Percentiles rank a stretch among this genome's conserved stretches.
These are phyloP conservation scores for Silene conica DNA, from an alignment of 148 eudicot genomes.

Conservation along the genomic window DNA sequence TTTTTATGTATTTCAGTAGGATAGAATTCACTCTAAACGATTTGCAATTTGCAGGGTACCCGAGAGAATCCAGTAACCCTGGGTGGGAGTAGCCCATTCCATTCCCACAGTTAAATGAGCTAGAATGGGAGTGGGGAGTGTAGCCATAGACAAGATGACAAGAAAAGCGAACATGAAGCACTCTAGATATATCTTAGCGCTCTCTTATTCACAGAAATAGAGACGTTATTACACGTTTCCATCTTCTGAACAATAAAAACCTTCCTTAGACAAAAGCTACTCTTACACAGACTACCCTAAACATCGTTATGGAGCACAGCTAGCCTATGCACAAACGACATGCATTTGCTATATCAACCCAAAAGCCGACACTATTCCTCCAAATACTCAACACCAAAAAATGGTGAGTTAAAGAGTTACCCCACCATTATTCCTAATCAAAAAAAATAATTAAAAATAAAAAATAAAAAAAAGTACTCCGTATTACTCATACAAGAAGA, in stretches of 20 bases:
- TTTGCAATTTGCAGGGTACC: too few species aligned
- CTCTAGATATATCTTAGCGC: background rate
- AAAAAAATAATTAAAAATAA: too few species aligned
- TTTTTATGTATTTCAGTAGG: too few species aligned
- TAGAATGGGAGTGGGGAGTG: too few species aligned
- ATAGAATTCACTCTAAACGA: too few species aligned
- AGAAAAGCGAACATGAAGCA: too few species aligned
- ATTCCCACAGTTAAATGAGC: too few species aligned
- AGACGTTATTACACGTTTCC: background rate
- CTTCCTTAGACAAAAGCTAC: background rate
- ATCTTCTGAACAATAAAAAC: background rate
- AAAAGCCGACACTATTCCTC: background rate
- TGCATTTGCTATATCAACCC: background rate
- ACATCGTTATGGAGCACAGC: background rate
- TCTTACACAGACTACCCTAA: background rate
- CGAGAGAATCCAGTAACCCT: too few species aligned
- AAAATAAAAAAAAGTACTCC: too few species aligned
- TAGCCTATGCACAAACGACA: background rate
- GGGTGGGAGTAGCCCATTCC: too few species aligned
- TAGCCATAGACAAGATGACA: too few species aligned
- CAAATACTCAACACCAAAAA: background rate
- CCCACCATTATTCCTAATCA: too few species aligned
- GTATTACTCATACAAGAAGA: background rate
- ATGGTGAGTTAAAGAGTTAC: background rate
- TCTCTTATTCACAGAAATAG: background rate